Conservation (phyloP, 2,329 filamentous ascomycete genomes). For the Pseudocercospora macadamiae region DNA sequence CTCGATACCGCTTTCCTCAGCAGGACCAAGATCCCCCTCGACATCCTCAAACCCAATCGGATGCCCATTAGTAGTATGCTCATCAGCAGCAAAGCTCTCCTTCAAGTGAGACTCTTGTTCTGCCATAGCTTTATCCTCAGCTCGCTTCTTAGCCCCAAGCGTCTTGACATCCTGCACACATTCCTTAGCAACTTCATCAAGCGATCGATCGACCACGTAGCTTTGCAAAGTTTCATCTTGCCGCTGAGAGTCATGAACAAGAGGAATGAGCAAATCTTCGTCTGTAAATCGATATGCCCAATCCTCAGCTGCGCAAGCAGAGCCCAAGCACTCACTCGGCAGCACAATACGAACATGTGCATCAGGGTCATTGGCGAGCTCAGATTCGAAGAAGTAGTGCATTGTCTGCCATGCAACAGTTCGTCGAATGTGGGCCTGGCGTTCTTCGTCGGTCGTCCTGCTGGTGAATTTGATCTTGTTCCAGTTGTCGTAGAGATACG, state of each 20-base stretch:
- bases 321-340: conserved; percentile 51
- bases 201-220: conserved; percentile 67
- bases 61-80: conserved; percentile 14
- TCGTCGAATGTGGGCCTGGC: conserved; percentile 59
- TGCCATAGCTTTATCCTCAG: conserved; percentile 13
- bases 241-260: conserved; percentile 70
- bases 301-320: conserved; percentile 59
- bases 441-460: conserved; percentile 65
- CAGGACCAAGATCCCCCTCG: neutral
- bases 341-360: conserved; percentile 30
- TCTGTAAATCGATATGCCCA: conserved; percentile 56
- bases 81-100: conserved; percentile 11
- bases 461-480: conserved; percentile 60
- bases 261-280: conserved; percentile 65
- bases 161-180: conserved; percentile 43
- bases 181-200: conserved; percentile 69
- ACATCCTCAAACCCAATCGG: conserved; percentile 1
- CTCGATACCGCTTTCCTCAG: conserved; percentile 2
- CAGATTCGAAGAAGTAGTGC: conserved; percentile 22
- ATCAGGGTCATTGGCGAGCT: conserved; percentile 18
- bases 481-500: conserved; percentile 86
- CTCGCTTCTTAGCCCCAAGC: conserved; percentile 2
- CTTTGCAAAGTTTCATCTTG: conserved; percentile 70
- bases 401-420: conserved; percentile 53
- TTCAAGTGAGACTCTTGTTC: conserved; percentile 16